A percentile compares a stretch with the other conserved stretches of the same genome.
These are phyloP conservation scores for Durio zibethinus DNA, from an alignment of 345 rosid genomes.

Conservation along the genomic window DNA sequence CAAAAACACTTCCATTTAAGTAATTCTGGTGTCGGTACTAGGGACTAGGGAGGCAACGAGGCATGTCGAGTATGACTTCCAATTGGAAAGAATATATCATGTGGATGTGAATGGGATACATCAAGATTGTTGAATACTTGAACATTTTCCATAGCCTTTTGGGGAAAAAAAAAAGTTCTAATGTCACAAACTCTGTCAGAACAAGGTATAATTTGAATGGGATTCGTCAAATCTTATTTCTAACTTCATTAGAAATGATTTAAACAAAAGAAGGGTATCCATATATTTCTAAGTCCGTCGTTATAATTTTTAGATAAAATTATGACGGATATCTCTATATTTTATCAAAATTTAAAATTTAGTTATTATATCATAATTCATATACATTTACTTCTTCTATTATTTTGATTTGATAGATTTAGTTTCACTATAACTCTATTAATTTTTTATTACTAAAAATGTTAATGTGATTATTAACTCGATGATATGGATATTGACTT, in stretches of 20 bases:
- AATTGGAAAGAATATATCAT: neutral
- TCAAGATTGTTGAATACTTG: neutral
- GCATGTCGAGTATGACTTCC: neutral
- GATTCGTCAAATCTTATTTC: neutral
- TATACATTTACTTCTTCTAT: too few species aligned
- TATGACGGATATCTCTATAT: too few species aligned
- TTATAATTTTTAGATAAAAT: too few species aligned
- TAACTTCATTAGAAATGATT: neutral
- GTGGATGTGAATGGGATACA: neutral
- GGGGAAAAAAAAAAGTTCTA: neutral
- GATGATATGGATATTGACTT: too few species aligned
- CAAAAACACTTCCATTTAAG: neutral
- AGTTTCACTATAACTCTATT: too few species aligned
- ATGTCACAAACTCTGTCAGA: neutral
- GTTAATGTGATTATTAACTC: too few species aligned
- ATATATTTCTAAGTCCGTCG: too few species aligned
- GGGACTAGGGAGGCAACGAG: neutral
- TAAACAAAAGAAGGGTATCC: neutral
- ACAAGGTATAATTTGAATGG: neutral
- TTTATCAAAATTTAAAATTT: too few species aligned
- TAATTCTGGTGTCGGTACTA: neutral
- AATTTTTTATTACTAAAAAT: too few species aligned
- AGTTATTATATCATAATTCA: too few species aligned
- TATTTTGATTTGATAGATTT: too few species aligned
- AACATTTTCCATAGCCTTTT: neutral